Base-by-base conservation (phyloP, 352 stramenopile species). In the Phytopythium helicoides region DNA sequence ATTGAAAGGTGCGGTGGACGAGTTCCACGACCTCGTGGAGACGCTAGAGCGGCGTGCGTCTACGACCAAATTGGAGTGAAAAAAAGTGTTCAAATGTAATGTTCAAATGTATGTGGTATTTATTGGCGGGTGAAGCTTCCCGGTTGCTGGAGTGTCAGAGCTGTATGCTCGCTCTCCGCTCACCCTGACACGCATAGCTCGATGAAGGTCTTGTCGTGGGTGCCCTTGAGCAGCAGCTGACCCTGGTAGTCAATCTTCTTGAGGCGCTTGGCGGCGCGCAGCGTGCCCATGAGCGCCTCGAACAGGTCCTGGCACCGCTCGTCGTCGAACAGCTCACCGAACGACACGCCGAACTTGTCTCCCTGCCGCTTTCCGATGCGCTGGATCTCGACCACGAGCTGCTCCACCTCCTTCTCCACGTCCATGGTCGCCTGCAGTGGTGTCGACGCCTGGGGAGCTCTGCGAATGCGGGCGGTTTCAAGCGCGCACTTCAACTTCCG, bases 301-400 rank as follows among this genome's bases (percentile, higher is more conserved):
- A 87, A 89, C 22, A 88, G 62, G 42, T 95, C 73, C 47, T 87
- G 73, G 38, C 86, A 87, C 45, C 81, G 68, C 56, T 92, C 80
- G 61, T 95, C 85, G 54, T 90, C 80, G 60, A 95, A 95, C 44
- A 95, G 66, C 49, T 71, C 69, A 21, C 85, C 85, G 63, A 95
- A 95, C 7, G 62, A 71, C 18, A 92, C 80, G 44, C 69, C 71
- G n/a, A 86, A 83, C 50, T 60, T 61, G 54, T 63, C 64, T 14
- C 61, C 67, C 18, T 81, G 61, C 53, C 89, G 68, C 42, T 54
- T 56, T 23, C 62, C 80, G 55, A 93, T 60, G 39, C 82, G 72
- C 22, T 60, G 62, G 68, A 93, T 93, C 58, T 93, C 82, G 21
- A 73, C 39, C 54, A 91, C 68, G 14, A 93, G 68, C 65, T 83